Evolutionary conservation across 2,329 filamentous ascomycete species (phyloP).

Genomic region (Rutstroemia sp.): DNA sequence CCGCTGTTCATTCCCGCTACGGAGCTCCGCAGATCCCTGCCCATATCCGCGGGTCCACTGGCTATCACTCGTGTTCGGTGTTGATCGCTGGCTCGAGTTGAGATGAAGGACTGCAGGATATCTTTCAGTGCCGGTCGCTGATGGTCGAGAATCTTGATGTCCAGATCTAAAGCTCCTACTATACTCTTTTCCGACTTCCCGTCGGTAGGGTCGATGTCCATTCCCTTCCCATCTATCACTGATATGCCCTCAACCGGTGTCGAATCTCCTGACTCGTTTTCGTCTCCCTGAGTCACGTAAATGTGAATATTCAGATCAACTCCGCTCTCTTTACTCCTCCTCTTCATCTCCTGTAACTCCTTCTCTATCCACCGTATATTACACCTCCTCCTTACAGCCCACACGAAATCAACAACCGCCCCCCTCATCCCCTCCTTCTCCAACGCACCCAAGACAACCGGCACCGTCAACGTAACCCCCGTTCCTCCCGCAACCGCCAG

Average conservation of each 20-base stretch:
- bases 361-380: slow-evolving; percentile 51
- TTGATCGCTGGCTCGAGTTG: slow-evolving; percentile 31
- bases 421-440: slow-evolving; percentile 24
- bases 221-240: neutral
- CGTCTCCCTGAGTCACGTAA: slow-evolving; percentile 43
- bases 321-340: slow-evolving; percentile 32
- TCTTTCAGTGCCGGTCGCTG: slow-evolving; percentile 16
- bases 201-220: neutral
- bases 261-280: neutral
- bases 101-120: slow-evolving; percentile 43
- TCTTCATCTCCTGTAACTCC: slow-evolving; percentile 45
- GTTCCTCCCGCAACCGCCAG: slow-evolving; percentile 51
- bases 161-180: neutral
- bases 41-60: slow-evolving; percentile 54
- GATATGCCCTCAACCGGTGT: neutral
- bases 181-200: neutral
- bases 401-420: slow-evolving; percentile 50
- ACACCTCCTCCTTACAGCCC: slow-evolving; percentile 49
- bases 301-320: slow-evolving; percentile 45
- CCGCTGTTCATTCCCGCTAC: slow-evolving; percentile 48
- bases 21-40: slow-evolving; percentile 46
- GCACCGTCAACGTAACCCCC: slow-evolving; percentile 50
- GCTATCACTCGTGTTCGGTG: slow-evolving; percentile 50
- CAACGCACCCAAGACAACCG: slow-evolving; percentile 37
- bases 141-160: neutral